phyloP scores from a whole-genome alignment of 768 basidiomycete species.

The Psilocybe cubensis region DNA sequence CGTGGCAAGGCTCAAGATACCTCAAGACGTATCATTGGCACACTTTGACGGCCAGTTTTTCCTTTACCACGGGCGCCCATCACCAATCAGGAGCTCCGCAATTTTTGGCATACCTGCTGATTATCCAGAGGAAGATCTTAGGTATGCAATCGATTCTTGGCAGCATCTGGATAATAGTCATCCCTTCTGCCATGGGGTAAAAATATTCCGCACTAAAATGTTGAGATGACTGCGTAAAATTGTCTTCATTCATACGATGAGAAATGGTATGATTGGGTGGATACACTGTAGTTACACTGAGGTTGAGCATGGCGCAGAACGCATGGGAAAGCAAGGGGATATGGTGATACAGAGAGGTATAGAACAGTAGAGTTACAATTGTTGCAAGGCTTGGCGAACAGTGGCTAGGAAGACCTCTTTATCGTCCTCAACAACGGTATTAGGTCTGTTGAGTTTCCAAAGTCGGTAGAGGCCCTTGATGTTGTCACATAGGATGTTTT shows the following conservation, averaged over 20 bases:
- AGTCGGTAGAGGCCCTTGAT: conserved; percentile 61
- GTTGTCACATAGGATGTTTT: conserved; percentile 51
- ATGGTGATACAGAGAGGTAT: background rate
- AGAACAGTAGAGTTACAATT: conserved; percentile 17
- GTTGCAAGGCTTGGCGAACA: conserved; percentile 37
- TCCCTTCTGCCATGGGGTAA: background rate
- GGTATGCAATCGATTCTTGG: background rate
- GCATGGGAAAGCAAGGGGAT: background rate
- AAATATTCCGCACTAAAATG: background rate
- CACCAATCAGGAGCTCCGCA: background rate
- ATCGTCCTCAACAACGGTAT: conserved; percentile 23
- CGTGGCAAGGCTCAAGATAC: too few species aligned
- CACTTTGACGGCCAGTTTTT: too few species aligned
- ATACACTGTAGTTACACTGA: background rate
- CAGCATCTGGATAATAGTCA: background rate
- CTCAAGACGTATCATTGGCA: too few species aligned
- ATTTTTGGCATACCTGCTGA: background rate
- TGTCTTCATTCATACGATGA: background rate
- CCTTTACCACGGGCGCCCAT: background rate
- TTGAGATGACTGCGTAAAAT: background rate
- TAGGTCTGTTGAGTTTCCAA: conserved; percentile 50
- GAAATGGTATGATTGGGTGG: background rate
- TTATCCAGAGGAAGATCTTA: background rate
- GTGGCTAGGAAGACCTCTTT: conserved; percentile 39
- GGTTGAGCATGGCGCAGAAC: background rate